Evolutionary conservation across 148 eudicot species (phyloP).

Genomic region (Suaeda aralocaspica): DNA sequence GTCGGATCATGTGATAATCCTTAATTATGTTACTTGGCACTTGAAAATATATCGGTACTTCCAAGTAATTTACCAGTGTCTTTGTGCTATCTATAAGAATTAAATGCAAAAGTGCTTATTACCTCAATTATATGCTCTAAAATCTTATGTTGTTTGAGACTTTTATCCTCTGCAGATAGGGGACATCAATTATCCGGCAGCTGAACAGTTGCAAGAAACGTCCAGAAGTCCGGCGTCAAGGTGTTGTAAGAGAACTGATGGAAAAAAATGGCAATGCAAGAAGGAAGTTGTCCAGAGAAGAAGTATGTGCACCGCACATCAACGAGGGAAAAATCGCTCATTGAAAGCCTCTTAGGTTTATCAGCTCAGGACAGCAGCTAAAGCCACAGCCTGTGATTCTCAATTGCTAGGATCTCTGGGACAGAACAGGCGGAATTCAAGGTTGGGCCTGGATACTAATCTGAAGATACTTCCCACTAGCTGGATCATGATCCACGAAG

Average conservation of each 20-base stretch:
- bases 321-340: constrained; percentile 33
- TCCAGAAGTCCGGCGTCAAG: constrained; percentile 23
- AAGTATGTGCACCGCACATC: constrained; percentile 52
- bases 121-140: background rate
- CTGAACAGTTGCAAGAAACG: background rate
- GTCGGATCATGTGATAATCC: background rate
- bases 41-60: too few species aligned
- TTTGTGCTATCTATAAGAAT: background rate
- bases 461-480: constrained; percentile 11
- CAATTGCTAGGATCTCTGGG: background rate
- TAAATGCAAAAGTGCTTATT: background rate
- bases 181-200: constrained; percentile 7
- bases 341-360: constrained; percentile 23
- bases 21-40: background rate
- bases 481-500: constrained; percentile 2
- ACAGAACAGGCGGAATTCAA: background rate
- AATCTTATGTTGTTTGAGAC: background rate
- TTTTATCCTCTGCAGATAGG: background rate
- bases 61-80: too few species aligned
- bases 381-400: background rate
- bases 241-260: constrained; percentile 64
- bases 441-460: constrained; percentile 12
- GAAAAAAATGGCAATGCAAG: constrained; percentile 54
- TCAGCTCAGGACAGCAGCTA: background rate
- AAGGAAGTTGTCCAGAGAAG: constrained; percentile 24